Base-by-base conservation (phyloP, 495 filamentous ascomycete species). In the Hyaloscypha finlandica region DNA sequence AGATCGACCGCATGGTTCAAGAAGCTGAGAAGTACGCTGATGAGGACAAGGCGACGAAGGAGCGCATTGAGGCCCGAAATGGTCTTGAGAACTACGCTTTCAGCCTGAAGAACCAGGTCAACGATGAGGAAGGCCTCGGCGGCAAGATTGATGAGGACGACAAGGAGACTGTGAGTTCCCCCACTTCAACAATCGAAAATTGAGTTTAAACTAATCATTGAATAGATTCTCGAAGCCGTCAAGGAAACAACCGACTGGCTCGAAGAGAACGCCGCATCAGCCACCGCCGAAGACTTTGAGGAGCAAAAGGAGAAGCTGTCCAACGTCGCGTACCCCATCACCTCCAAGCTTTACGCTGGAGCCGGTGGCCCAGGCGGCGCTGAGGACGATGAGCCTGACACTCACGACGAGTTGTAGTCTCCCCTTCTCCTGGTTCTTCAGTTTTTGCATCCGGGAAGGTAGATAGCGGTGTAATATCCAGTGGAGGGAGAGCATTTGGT, bases 241-340 rank as follows among this genome's bases (percentile, higher is more conserved):
- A 98, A 97, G 90, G 95, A 98, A 83, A 84, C 94, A 64, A 89
- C 89, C 68, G 96, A 97, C 75, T 99, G 95, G 95, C 89, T 99
- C 59, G 94, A 98, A 72, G 93, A 97, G 87, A 95, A 97, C 82
- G 93, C 87, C 68, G 86, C 87, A 66, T 90, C 90, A 59, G 95
- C 95, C 65, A 86, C 84, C 67, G 83, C 89, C 61, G 96, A 98
- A 84, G 95, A 98, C 83, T 97, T 97, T 73, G 92, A 97, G 78
- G 95, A 99, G 87, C 94, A 98, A 84, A 96, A 94, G 86, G 94
- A 99, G 90, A 97, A 97, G 85, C 88, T 99, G 70, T 94, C 90
- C 73, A 89, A 89, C 80, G 91, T 97, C 64, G 95, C 95, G 29
- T 97, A 98, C 83, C 95, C 95, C 39, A 99, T 99, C 82, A 99